Conservation (phyloP, 441 rosid species). For the Daphne laureola region DNA sequence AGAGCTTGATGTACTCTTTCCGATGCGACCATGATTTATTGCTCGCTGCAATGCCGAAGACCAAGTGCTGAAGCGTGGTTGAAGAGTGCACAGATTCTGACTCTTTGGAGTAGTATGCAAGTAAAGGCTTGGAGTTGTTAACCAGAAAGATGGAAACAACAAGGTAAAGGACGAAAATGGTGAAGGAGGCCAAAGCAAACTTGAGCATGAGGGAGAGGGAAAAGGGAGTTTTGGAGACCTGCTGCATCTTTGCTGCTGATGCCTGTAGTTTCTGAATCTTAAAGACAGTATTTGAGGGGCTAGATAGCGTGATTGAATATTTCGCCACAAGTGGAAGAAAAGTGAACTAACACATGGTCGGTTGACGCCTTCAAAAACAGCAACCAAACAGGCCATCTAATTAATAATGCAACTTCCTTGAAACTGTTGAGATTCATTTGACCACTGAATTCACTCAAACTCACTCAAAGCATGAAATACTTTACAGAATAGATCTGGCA, state of each 20-base stretch:
- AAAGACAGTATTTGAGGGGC: too few relatives aligned
- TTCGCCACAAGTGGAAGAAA: too few relatives aligned
- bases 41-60: slow-evolving; percentile 71
- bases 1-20: slow-evolving; percentile 55
- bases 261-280: too few relatives aligned
- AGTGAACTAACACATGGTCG: too few relatives aligned
- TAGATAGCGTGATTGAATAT: too few relatives aligned
- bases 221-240: slow-evolving; percentile 25
- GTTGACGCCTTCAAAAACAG: too few relatives aligned
- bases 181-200: slow-evolving; percentile 30
- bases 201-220: slow-evolving; percentile 26
- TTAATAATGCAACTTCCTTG: too few relatives aligned
- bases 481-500: too few relatives aligned
- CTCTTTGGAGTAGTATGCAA: slow-evolving; percentile 13
- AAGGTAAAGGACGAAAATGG: slow-evolving; percentile 35
- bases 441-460: too few relatives aligned
- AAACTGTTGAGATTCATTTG: too few relatives aligned
- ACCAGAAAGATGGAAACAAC: slow-evolving; percentile 33
- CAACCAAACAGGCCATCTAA: too few relatives aligned
- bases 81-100: slow-evolving; percentile 18
- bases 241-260: slow-evolving; percentile 23
- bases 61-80: slow-evolving; percentile 45
- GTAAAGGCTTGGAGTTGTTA: slow-evolving; percentile 22
- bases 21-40: slow-evolving; percentile 46
- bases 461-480: too few relatives aligned